Evolutionary conservation across 306 rosid genomes (phyloP).

Genomic region (Quercus gilva): DNA sequence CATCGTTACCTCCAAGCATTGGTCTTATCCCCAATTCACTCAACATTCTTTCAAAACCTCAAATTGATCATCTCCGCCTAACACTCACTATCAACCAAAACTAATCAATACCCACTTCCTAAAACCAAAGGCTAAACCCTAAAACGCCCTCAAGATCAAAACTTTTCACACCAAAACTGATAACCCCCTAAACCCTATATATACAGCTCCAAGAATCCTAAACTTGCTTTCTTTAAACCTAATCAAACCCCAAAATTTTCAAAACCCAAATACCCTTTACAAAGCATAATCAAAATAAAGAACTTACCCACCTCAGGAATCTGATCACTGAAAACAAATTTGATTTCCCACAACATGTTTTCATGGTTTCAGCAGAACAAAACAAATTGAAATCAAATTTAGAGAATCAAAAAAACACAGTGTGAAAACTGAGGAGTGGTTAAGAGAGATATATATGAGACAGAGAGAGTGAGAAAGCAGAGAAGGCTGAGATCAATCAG

Average conservation of each 20-base stretch:
- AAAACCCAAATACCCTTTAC: not conserved
- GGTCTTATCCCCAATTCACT: slow-evolving; percentile 84
- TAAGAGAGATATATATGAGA: slow-evolving; percentile 9
- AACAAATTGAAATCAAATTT: not conserved
- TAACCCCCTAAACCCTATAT: slow-evolving; percentile 22
- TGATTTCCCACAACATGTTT: not conserved
- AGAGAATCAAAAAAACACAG: not conserved
- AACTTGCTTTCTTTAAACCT: slow-evolving; percentile 19
- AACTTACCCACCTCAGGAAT: not conserved
- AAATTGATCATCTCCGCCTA: slow-evolving; percentile 18
- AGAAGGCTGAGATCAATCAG: slow-evolving; percentile 43
- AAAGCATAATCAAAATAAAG: not conserved
- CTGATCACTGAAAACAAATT: not conserved
- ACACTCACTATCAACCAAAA: slow-evolving; percentile 2
- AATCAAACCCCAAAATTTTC: slow-evolving; percentile 31
- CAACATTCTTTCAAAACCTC: slow-evolving; percentile 50
- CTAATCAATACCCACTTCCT: slow-evolving; percentile 21
- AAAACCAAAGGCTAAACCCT: slow-evolving; percentile 31
- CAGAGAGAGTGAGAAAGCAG: not conserved
- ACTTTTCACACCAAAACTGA: slow-evolving; percentile 7
- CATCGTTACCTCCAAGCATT: slow-evolving; percentile 70
- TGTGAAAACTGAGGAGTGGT: slow-evolving; percentile 2
- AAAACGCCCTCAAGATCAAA: slow-evolving; percentile 21
- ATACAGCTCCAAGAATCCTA: slow-evolving; percentile 25
- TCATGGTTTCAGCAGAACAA: slow-evolving; percentile 9